A percentile compares a stretch with the other conserved stretches of the same genome.
phyloP scores from a whole-genome alignment of 768 basidiomycete species.

The Gymnopilus dilepis region DNA sequence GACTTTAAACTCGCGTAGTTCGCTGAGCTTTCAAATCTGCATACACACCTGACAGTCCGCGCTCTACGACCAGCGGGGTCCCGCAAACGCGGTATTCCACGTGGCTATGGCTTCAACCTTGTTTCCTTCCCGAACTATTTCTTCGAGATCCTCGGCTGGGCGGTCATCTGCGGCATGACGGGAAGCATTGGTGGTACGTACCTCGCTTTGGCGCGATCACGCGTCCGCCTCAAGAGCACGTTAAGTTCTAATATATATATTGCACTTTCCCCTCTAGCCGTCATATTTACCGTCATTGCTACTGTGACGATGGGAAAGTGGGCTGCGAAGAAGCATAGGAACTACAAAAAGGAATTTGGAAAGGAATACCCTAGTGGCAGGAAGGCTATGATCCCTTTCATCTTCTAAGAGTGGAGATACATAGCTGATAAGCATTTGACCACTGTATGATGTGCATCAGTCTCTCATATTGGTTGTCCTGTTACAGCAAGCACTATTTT shows the following conservation, averaged over 20 bases:
- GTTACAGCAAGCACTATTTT: too few species aligned
- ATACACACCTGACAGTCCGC: conserved; percentile 82
- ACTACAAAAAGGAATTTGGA: conserved; percentile 94
- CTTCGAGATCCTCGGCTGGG: conserved; percentile 86
- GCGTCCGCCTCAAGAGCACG: too few species aligned
- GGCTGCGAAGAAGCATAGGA: conserved; percentile 89
- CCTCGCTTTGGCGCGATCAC: neutral
- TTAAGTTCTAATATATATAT: too few species aligned
- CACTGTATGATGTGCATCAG: too few species aligned
- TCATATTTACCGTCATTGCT: conserved; percentile 62
- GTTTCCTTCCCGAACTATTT: conserved; percentile 94
- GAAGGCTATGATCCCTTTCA: conserved; percentile 82
- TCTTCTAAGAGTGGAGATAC: conserved; percentile 55
- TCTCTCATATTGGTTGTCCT: too few species aligned
- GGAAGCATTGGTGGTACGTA: conserved; percentile 75
- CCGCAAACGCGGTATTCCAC: conserved; percentile 81
- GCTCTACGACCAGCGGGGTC: conserved; percentile 82
- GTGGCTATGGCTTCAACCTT: conserved; percentile 90
- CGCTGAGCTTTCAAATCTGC: conserved; percentile 83
- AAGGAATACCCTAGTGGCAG: conserved; percentile 76
- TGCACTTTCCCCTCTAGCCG: conserved; percentile 10
- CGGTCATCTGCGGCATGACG: conserved; percentile 74
- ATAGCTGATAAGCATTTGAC: too few species aligned
- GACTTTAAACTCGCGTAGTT: conserved; percentile 60
- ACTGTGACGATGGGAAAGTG: conserved; percentile 78